Evolutionary conservation across 2,329 filamentous ascomycete genomes (phyloP), one percentile per base, ranked within the genome.

Genomic region (Huntiella decipiens): DNA sequence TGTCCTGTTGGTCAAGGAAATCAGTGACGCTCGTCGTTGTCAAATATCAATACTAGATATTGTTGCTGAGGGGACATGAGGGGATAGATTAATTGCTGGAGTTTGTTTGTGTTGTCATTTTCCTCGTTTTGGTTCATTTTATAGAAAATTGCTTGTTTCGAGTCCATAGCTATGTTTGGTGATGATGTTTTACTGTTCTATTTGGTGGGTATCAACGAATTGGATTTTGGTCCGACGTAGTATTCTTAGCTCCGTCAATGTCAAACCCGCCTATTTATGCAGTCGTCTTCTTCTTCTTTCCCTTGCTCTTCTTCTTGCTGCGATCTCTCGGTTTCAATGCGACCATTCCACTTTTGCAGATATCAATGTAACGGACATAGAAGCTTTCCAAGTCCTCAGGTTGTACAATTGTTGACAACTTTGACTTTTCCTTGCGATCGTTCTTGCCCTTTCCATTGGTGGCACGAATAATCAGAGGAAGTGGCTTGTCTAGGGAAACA

Each of bases 311-410:
- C 66, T 79, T 77, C 70, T 84, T 88, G 62, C 81, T 93, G 57
- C 86, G 74, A 63, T 96, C 88, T 54, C 91, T 73, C 58, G 93
- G 94, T 74, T 94, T 96, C 63, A 98, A 59, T 5, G 79, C 78
- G 42, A 73, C 70, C 86, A 96, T 95, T 4, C 86, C 85, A 0
- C 71, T 66, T 66, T 93, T 95, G 64, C 87, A 95, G 3, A 86
- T 71, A 54, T 96, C 91, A 16, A 86, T 87, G 64, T 96, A 98
- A 44, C 74, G 71, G 28, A 67, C 65, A 60, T 86, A 98, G 58
- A 98, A 98, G 0, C 61, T 66, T 45, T 92, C 86, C 8, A 96
- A 60, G 4, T 80, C 74, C 48, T 79, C 74, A 1, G 81, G 74
- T 46, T 80, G 70, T 1, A 96, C 86, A 0, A 94, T 62, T 0